These are phyloP conservation scores for Rubus parviflorus DNA, from an alignment of 306 rosid genomes.

Conservation along the genomic window DNA sequence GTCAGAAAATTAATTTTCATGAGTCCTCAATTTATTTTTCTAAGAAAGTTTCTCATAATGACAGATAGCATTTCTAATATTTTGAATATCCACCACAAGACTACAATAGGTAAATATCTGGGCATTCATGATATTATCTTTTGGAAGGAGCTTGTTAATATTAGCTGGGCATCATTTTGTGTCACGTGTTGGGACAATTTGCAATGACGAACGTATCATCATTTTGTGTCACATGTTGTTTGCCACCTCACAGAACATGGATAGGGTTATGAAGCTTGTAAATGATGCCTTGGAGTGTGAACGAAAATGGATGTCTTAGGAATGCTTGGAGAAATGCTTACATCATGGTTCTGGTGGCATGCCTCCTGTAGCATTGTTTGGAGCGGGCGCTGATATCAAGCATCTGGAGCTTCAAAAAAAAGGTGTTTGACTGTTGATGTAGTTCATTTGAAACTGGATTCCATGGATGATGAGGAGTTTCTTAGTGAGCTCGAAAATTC, in stretches of 20 bases:
- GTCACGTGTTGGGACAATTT: conserved; percentile 50
- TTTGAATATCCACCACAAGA: no score
- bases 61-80: no score
- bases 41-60: no score
- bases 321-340: conserved; percentile 75
- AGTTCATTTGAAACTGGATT: conserved; percentile 47
- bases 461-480: conserved; percentile 70
- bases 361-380: conserved; percentile 77
- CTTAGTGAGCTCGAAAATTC: conserved; percentile 65
- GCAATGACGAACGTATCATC: conserved; percentile 59
- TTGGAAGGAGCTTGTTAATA: no score
- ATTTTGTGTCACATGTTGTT: conserved; percentile 59
- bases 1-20: no score
- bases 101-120: no score
- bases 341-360: conserved; percentile 61
- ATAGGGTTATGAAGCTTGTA: conserved; percentile 40
- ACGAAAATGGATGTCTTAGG: conserved; percentile 51
- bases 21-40: no score
- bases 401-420: conserved; percentile 85
- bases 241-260: conserved; percentile 60
- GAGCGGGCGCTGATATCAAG: conserved; percentile 89
- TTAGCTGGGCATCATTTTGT: conserved; percentile 45
- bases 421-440: conserved; percentile 74
- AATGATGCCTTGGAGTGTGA: conserved; percentile 56
- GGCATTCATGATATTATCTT: no score